Evolutionary conservation across 2,329 filamentous ascomycete species (phyloP).

Genomic region (Ophiostoma himal-ulmi): DNA sequence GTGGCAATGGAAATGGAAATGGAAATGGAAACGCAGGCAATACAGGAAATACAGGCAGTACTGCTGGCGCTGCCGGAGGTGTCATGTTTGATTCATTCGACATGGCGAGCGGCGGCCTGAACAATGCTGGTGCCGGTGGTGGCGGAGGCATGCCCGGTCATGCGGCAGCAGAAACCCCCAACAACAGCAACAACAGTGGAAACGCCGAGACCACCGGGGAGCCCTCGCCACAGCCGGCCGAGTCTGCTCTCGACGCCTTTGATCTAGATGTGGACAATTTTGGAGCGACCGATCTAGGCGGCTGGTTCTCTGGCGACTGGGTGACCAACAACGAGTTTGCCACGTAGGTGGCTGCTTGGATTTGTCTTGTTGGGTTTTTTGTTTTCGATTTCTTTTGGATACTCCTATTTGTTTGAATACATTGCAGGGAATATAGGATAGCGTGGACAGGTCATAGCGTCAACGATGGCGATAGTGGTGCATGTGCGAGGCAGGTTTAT

Average conservation of each 20-base stretch:
- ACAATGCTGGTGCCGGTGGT: not conserved
- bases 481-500: not conserved
- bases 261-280: conserved; percentile 32
- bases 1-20: not conserved
- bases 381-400: not conserved
- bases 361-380: not conserved
- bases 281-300: conserved; percentile 23
- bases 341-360: not conserved
- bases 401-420: not conserved
- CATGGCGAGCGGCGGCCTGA: not conserved
- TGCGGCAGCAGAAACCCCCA: not conserved
- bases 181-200: not conserved
- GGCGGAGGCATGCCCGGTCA: not conserved
- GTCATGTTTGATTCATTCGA: conserved; percentile 21
- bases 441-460: no score
- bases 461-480: no score
- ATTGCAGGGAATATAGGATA: not conserved
- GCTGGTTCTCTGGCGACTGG: conserved; percentile 30
- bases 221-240: conserved; percentile 6
- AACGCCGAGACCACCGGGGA: not conserved
- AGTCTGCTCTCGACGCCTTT: conserved; percentile 31
- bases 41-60: no score
- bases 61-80: not conserved
- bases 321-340: conserved; percentile 22
- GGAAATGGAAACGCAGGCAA: not conserved